Percentiles rank a stretch among this genome's conserved stretches.
phyloP scores from a whole-genome alignment of 208 protist species.

The Leptomonas seymouri region DNA sequence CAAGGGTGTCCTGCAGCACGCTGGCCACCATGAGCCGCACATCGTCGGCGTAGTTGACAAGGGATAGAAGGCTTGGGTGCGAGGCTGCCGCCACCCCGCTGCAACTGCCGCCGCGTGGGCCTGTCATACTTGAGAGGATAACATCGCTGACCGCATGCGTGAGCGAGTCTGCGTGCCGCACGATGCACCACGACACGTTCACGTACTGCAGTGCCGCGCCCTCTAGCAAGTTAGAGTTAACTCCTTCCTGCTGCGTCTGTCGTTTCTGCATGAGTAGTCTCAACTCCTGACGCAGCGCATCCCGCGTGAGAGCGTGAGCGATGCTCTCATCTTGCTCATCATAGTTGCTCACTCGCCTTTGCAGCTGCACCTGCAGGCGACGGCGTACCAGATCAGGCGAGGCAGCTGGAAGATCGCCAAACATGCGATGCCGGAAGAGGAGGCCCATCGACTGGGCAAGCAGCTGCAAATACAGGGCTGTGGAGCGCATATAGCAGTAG shows the following conservation, averaged over 20 bases:
- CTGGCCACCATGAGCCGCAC: slow-evolving; percentile 53
- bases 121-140: slow-evolving; percentile 23
- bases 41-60: slow-evolving; percentile 60
- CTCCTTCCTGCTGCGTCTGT: slow-evolving; percentile 45
- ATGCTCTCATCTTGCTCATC: not conserved
- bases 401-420: slow-evolving; percentile 32
- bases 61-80: slow-evolving; percentile 5
- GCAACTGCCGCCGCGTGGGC: not conserved
- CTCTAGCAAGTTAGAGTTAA: slow-evolving; percentile 67
- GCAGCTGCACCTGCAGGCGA: slow-evolving; percentile 14
- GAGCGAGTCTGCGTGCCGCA: slow-evolving; percentile 62
- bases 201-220: slow-evolving; percentile 66
- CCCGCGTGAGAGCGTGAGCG: not conserved
- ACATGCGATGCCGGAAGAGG: slow-evolving; percentile 41
- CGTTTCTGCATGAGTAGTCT: slow-evolving; percentile 21
- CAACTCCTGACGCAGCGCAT: slow-evolving; percentile 17
- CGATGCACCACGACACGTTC: slow-evolving; percentile 56
- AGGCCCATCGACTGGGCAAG: slow-evolving; percentile 45
- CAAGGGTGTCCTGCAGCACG: slow-evolving; percentile 57
- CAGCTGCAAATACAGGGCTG: slow-evolving; percentile 68
- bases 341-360: slow-evolving; percentile 4
- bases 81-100: not conserved
- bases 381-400: slow-evolving; percentile 15
- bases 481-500: slow-evolving; percentile 63
- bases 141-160: slow-evolving; percentile 60